Base-by-base conservation (phyloP, 2,329 filamentous ascomycete genomes). In the Dothideomycetidae sp. region DNA sequence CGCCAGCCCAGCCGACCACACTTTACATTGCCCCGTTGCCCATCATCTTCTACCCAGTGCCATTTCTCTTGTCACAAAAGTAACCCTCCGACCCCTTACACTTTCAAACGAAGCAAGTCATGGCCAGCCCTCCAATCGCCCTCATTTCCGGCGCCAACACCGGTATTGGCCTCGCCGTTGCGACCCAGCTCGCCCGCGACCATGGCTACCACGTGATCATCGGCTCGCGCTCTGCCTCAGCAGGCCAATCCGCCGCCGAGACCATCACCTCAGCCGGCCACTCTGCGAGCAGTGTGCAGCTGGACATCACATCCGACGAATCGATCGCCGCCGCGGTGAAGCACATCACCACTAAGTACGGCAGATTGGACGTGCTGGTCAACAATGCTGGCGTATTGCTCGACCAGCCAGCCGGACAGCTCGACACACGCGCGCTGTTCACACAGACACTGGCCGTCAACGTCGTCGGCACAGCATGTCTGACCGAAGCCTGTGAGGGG, bases 281-380 rank as follows among this genome's bases (percentile, higher is more conserved):
- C 3, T 44, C 50, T 14, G 31, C 51, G 40, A 45, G 49, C 46
- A 33, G 55, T 3, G 44, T 66, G 4, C 49, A 55, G 17, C 56
- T 68, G 11, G 63, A 68, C 45, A 47, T 67, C 5, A 56, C 52
- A 18, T 54, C 52, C 19, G 61, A 67, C 39, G 51, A 53, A 3
- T 60, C 61, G 26, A 62, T 68, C 45, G 41, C 44, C 4, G 42
- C 48, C 3, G 61, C 61, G 5, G 58, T 53, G 5, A 39, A 48
- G 3, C 38, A 43, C 1, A 53, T 60, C 1, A 47, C 49, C 33
- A 14, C 48, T 11, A 42, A 47, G 9, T 37, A 51, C 43, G 48
- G 48, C 14, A 47, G 42, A 3, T 42, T 63, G 3, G 57, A 63
- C 39, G 43, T 62, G 30, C 36, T 61, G 2, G 46, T 61, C 32